Evolutionary conservation across 2,329 filamentous ascomycete species (phyloP).

Genomic region (Dryadomyces sulphureus): DNA sequence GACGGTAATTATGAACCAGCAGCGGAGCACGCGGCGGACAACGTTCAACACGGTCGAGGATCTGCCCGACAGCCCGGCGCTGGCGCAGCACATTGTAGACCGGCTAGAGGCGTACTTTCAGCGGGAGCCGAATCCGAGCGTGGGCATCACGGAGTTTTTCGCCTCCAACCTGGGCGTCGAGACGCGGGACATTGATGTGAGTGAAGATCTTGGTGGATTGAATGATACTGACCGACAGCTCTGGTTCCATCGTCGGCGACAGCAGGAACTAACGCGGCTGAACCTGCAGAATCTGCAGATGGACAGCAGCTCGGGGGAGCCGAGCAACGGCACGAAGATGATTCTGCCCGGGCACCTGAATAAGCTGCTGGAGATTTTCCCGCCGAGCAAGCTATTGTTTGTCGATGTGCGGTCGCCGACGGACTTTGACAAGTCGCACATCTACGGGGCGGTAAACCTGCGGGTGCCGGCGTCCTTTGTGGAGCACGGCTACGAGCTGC

Average conservation of each 20-base stretch:
- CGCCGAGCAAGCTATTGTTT: constrained; percentile 28
- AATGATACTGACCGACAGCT: constrained; percentile 6
- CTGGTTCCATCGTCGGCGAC: constrained; percentile 40
- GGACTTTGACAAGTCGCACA: constrained; percentile 35
- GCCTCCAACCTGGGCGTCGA: constrained; percentile 40
- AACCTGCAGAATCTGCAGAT: constrained; percentile 29
- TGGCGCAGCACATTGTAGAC: constrained; percentile 32
- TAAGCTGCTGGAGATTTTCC: constrained; percentile 33
- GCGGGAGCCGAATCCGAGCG: constrained; percentile 29
- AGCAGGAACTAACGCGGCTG: constrained; percentile 29
- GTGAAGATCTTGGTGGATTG: background rate
- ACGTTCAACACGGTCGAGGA: constrained; percentile 20
- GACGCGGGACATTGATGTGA: constrained; percentile 28
- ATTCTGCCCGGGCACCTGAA: constrained; percentile 36
- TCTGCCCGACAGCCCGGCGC: constrained; percentile 26
- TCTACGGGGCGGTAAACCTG: constrained; percentile 36
- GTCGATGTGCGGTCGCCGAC: constrained; percentile 32
- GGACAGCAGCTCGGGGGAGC: constrained; percentile 20
- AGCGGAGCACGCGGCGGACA: constrained; percentile 24
- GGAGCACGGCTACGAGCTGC: constrained; percentile 30
- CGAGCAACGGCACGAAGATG: constrained; percentile 23
- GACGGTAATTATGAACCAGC: constrained; percentile 29
- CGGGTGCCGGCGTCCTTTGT: constrained; percentile 35
- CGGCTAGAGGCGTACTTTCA: constrained; percentile 40
- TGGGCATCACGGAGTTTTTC: constrained; percentile 35